Evolutionary conservation across 106 monocot genomes (phyloP).

Genomic region (Allium cepa): DNA sequence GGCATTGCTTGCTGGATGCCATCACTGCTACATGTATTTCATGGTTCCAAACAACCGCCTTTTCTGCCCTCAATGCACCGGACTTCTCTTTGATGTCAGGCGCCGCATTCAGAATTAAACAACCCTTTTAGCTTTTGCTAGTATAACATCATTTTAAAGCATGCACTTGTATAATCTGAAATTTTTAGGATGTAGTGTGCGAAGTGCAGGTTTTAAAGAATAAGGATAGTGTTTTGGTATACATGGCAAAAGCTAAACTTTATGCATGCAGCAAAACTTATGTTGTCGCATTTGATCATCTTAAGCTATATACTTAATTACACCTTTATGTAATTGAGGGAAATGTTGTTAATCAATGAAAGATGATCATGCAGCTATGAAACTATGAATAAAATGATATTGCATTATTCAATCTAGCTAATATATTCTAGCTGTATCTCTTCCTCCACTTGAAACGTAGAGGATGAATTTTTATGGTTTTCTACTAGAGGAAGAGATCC

Average conservation of each 20-base stretch:
- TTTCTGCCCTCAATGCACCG: slow-evolving; percentile 67
- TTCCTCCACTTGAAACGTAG: too few relatives aligned
- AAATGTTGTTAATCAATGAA: too few relatives aligned
- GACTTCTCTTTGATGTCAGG: slow-evolving; percentile 51
- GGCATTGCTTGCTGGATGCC: slow-evolving; percentile 67
- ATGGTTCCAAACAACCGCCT: slow-evolving; percentile 63
- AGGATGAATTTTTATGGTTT: too few relatives aligned
- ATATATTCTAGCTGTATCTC: too few relatives aligned
- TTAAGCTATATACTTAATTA: too few relatives aligned
- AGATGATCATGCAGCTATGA: too few relatives aligned
- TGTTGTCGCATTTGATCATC: too few relatives aligned
- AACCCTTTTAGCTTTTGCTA: background rate
- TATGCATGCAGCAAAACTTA: too few relatives aligned
- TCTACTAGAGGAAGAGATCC: too few relatives aligned
- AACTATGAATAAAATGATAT: too few relatives aligned
- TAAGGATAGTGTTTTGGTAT: background rate
- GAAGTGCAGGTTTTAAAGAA: background rate
- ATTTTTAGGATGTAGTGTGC: background rate
- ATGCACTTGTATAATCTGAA: background rate
- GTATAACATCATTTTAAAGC: background rate
- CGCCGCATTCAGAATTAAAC: background rate
- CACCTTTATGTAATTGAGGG: too few relatives aligned
- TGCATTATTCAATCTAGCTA: too few relatives aligned
- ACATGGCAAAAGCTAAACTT: background rate
- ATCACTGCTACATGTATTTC: slow-evolving; percentile 82